Conservation (phyloP, 805 yeast genomes). For the Lachancea nothofagi region DNA sequence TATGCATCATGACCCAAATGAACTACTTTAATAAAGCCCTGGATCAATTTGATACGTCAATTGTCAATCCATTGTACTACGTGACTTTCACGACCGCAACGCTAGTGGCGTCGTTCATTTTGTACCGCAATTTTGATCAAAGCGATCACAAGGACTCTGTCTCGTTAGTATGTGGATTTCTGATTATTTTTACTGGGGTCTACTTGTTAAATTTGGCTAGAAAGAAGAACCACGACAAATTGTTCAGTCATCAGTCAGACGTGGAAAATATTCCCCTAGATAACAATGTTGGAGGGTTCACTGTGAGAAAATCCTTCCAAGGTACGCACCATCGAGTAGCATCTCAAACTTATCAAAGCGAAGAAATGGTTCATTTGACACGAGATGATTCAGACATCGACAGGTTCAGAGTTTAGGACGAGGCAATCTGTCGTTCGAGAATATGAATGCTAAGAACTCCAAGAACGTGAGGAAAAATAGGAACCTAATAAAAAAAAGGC, state of each 20-base stretch:
- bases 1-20: conserved; percentile 87
- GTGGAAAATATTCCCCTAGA: conserved; percentile 75
- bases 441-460: conserved; percentile 1
- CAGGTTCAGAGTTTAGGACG: conserved; percentile 5
- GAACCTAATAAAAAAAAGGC: too few relatives aligned
- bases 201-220: conserved; percentile 75
- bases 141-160: conserved; percentile 73
- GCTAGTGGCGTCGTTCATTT: conserved; percentile 74
- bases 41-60: conserved; percentile 88
- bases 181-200: conserved; percentile 84
- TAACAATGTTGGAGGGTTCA: conserved; percentile 72
- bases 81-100: conserved; percentile 90
- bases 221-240: conserved; percentile 46
- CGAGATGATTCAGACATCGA: conserved; percentile 11
- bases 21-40: conserved; percentile 89
- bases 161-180: conserved; percentile 76
- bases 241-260: conserved; percentile 45
- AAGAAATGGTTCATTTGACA: conserved; percentile 14
- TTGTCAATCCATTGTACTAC: conserved; percentile 85
- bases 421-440: not conserved
- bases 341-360: conserved; percentile 11
- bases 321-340: conserved; percentile 13
- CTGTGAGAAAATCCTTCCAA: conserved; percentile 74
- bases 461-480: too few relatives aligned
- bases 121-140: conserved; percentile 84